Conservation (phyloP, 768 basidiomycete genomes). For the Lentinula detonsa region DNA sequence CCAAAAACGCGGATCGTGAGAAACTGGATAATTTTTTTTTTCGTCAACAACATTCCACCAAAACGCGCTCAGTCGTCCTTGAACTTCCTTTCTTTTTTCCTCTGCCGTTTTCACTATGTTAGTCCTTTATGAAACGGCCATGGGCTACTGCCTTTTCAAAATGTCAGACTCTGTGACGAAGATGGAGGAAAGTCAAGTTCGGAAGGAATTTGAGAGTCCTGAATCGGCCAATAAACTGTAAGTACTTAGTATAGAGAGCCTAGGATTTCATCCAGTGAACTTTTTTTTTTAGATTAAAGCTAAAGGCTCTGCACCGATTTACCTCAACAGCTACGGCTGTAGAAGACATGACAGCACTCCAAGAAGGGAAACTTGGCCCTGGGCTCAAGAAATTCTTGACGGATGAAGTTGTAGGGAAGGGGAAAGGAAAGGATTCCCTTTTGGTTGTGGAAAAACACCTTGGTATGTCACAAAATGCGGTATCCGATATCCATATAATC, state of each 20-base stretch:
- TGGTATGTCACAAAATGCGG: slow-evolving; percentile 42
- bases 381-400: slow-evolving; percentile 90
- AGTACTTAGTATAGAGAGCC: slow-evolving; percentile 24
- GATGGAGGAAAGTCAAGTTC: slow-evolving; percentile 69
- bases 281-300: slow-evolving; percentile 62
- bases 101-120: slow-evolving; percentile 51
- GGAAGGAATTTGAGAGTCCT: slow-evolving; percentile 90
- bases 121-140: slow-evolving; percentile 92
- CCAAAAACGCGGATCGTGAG: background rate
- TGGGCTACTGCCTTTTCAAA: slow-evolving; percentile 98
- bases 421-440: slow-evolving; percentile 80
- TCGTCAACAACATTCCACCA: background rate
- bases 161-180: slow-evolving; percentile 85
- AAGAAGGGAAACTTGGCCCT: slow-evolving; percentile 90
- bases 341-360: slow-evolving; percentile 91
- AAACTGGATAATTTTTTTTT: background rate
- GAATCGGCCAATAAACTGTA: slow-evolving; percentile 91
- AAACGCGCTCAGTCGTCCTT: background rate
- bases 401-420: slow-evolving; percentile 81
- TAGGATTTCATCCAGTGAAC: background rate
- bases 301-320: slow-evolving; percentile 95
- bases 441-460: slow-evolving; percentile 88
- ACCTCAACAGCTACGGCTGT: slow-evolving; percentile 95
- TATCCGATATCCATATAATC: background rate
- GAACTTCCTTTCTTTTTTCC: background rate